Base-by-base conservation (phyloP, 2,329 filamentous ascomycete species). In the Penicillium olsonii region DNA sequence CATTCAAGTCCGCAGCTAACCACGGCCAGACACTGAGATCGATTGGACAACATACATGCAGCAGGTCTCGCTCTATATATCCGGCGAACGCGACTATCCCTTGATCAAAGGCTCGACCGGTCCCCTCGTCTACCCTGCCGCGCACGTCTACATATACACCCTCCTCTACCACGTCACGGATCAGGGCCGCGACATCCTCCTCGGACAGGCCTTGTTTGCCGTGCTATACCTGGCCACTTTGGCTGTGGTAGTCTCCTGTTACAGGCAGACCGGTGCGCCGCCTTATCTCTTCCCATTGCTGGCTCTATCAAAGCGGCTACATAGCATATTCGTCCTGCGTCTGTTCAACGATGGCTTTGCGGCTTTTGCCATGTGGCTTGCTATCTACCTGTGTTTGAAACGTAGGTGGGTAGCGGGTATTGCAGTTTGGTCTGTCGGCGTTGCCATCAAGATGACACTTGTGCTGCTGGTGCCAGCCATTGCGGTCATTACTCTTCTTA, bases 41-140 rank as follows among this genome's bases (percentile, higher is more conserved):
- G 94, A 99, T 74, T 99, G 92, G 92, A 82, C 81, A 51, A 90
- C 94, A 0, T 99, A 99, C 72, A 97, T 99, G 92, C 82, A 96
- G 68, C 94, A 99, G 66, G 80, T 97, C 37, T 74, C 81, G 34
- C 85, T 92, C 61, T 94, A 87, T 65, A 75, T 92, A 38, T 79
- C 83, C 15, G 94, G 94, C 64, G 92, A 97, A 76, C 84, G 88
- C 67, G 87, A 96, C 71, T 99, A 99, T 71, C 84, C 83, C 53
- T 81, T 85, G 50, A 92, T 99, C 67, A 82, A 87, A 65, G 94
- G 94, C 60, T 87, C 84, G 52, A 99, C 94, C 0, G 94, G 94
- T 1, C 94, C 94, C 3, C 79, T 97, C 42, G 94, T 99, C 52
- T 99, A 99, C 73, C 94, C 94, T 17, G 94, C 90, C 29, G 88